Conservation (phyloP, 2,329 filamentous ascomycete species). For the Phialophora tarda region DNA sequence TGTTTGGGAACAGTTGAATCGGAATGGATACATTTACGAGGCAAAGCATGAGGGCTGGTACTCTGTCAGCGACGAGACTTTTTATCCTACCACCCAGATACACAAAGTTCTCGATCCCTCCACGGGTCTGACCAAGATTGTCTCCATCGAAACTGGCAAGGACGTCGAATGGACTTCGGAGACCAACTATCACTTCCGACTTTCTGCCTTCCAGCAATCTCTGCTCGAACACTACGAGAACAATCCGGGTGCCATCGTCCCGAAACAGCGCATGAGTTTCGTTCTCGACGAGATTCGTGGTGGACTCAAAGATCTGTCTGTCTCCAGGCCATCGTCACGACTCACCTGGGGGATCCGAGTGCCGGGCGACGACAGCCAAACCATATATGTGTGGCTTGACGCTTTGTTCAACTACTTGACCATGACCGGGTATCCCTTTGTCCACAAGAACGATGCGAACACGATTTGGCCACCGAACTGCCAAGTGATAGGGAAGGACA, state of each 20-base stretch:
- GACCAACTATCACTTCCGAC: constrained; percentile 90
- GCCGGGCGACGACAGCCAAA: constrained; percentile 81
- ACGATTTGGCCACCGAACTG: constrained; percentile 88
- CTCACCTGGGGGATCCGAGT: constrained; percentile 88
- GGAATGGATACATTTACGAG: constrained; percentile 79
- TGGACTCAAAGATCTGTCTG: constrained; percentile 83
- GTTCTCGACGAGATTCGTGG: constrained; percentile 76
- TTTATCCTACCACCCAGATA: constrained; percentile 80
- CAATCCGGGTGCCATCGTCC: constrained; percentile 79
- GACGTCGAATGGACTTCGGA: constrained; percentile 95
- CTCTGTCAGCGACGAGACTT: constrained; percentile 93
- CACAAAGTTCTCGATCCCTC: constrained; percentile 75
- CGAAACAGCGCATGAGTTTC: constrained; percentile 73
- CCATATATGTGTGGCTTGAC: constrained; percentile 98
- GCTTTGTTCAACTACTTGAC: constrained; percentile 94
- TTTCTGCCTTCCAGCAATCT: constrained; percentile 79
- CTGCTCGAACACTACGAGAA: constrained; percentile 79
- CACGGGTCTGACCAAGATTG: constrained; percentile 81
- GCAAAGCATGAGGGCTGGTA: constrained; percentile 94
- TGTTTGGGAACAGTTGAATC: constrained; percentile 82
- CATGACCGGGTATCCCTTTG: constrained; percentile 79
- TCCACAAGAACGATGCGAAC: constrained; percentile 65
- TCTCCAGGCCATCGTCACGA: constrained; percentile 79
- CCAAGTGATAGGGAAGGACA: constrained; percentile 95
- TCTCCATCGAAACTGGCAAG: constrained; percentile 83